phyloP scores from a whole-genome alignment of 2,329 filamentous ascomycete genomes.

The Aspergillus awamori region DNA sequence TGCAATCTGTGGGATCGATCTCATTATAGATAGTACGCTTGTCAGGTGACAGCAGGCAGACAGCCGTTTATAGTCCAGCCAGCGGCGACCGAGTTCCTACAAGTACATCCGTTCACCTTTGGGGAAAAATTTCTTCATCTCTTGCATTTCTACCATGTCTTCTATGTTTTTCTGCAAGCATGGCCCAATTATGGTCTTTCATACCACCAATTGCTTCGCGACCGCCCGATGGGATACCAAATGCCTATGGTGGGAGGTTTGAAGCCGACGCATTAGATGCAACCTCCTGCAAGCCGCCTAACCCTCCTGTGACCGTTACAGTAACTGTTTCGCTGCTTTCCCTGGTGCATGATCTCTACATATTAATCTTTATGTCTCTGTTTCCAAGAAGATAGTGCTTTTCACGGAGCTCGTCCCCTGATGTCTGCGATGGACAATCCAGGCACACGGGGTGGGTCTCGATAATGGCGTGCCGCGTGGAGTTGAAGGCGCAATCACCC shows the following conservation, averaged over 20 bases:
- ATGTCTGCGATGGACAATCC: neutral
- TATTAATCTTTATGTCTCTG: too few species aligned
- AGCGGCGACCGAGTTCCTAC: neutral
- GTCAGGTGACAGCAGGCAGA: neutral
- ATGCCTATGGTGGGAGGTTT: neutral
- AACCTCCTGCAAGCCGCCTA: neutral
- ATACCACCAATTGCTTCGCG: neutral
- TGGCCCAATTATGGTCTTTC: neutral
- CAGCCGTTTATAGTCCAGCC: neutral
- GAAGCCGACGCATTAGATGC: neutral
- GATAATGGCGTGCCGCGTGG: conserved; percentile 26
- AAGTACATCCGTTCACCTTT: neutral
- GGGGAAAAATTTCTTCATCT: neutral
- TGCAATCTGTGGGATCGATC: too few species aligned
- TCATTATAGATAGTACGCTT: neutral
- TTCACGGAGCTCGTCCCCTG: too few species aligned
- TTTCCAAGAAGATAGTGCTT: too few species aligned
- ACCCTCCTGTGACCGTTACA: neutral
- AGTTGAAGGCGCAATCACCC: conserved; percentile 21
- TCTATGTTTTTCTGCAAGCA: neutral
- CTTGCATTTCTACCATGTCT: neutral
- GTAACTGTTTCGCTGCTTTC: neutral
- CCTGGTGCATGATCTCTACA: too few species aligned
- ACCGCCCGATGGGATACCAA: neutral
- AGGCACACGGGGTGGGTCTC: conserved; percentile 11